Conservation (phyloP, 129 eudicot species). For the Mikania micrantha region DNA sequence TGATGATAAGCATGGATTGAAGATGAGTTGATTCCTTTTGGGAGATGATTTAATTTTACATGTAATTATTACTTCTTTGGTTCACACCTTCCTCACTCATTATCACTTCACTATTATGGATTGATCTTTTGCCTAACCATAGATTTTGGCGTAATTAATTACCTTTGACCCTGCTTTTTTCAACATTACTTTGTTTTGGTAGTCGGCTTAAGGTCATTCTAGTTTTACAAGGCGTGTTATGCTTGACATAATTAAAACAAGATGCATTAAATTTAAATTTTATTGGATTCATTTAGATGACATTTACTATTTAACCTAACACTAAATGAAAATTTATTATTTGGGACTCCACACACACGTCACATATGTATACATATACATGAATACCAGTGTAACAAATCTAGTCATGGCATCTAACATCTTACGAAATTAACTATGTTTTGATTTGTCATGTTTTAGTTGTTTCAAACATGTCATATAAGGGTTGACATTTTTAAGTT, state of each 20-base stretch:
- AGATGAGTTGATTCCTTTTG: conserved; percentile 14
- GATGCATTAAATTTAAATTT: not conserved
- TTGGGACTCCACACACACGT: too few relatives aligned
- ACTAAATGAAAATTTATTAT: too few relatives aligned
- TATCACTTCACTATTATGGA: conserved; percentile 37
- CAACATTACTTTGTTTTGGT: not conserved
- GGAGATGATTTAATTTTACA: conserved; percentile 26
- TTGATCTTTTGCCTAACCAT: conserved; percentile 38
- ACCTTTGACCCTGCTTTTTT: conserved; percentile 27
- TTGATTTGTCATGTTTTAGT: not conserved
- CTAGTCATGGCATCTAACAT: too few relatives aligned
- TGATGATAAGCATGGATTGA: conserved; percentile 31
- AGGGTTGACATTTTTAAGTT: too few relatives aligned
- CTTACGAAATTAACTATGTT: not conserved
- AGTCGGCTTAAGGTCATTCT: conserved; percentile 15
- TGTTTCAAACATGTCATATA: not conserved
- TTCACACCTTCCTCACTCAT: conserved; percentile 39
- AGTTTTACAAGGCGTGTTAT: not conserved
- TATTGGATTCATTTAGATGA: not conserved
- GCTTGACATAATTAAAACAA: not conserved
- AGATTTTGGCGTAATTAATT: conserved; percentile 22
- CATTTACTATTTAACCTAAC: too few relatives aligned
- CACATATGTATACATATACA: too few relatives aligned
- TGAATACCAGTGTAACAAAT: too few relatives aligned
- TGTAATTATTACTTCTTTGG: conserved; percentile 28